phyloP scores from a whole-genome alignment of 2,329 filamentous ascomycete species.

The Immersiporthe knoxdaviesiana region DNA sequence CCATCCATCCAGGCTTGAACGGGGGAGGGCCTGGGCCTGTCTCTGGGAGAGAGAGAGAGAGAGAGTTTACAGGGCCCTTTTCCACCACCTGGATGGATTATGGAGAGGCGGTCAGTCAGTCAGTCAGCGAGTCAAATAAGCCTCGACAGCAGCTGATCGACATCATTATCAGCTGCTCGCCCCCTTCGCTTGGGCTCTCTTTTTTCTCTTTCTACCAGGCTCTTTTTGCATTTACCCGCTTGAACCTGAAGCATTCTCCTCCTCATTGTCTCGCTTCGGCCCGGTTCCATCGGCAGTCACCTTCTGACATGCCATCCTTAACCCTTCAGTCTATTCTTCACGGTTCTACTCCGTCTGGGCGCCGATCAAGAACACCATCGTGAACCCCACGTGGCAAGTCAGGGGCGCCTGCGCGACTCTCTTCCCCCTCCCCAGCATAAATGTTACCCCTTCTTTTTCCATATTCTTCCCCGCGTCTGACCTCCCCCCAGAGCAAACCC shows the following conservation, averaged over 20 bases:
- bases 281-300: not conserved
- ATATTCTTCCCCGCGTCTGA: conserved; percentile 18
- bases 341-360: not conserved
- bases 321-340: not conserved
- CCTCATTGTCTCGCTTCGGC: not conserved
- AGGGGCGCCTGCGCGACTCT: not conserved
- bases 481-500: not conserved
- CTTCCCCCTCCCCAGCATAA: not conserved
- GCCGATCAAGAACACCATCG: not conserved
- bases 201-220: too few relatives aligned
- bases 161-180: too few relatives aligned
- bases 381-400: conserved; percentile 1
- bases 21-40: not conserved
- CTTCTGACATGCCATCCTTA: not conserved
- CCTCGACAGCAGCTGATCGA: too few relatives aligned
- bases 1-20: not conserved
- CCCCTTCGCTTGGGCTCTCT: too few relatives aligned
- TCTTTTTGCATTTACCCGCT: too few relatives aligned
- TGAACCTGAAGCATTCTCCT: not conserved
- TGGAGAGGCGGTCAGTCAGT: not conserved
- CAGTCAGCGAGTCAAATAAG: too few relatives aligned
- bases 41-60: too few relatives aligned
- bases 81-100: not conserved
- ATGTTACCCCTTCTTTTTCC: not conserved
- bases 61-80: not conserved